Conservation (phyloP, 177 flowering plant species). For the Vitis hybrid region DNA sequence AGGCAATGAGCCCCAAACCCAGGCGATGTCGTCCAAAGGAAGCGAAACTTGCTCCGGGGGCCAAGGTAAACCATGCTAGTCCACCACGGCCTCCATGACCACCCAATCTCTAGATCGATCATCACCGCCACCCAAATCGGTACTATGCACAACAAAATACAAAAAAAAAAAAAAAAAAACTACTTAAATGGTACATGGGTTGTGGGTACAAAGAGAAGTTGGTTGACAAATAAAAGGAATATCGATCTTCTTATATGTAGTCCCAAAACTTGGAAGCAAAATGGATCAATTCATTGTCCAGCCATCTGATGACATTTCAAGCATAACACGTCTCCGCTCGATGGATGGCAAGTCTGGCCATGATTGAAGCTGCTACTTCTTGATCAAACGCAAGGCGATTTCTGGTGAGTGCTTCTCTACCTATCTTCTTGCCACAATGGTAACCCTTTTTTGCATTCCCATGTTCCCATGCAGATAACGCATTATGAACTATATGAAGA, state of each 20-base stretch:
- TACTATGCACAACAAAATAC: too few relatives aligned
- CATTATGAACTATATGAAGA: too few relatives aligned
- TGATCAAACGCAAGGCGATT: constrained; percentile 85
- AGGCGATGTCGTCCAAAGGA: fast-evolving
- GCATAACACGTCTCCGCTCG: constrained; percentile 57
- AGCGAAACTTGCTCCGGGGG: too few relatives aligned
- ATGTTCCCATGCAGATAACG: too few relatives aligned
- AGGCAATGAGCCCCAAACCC: too few relatives aligned
- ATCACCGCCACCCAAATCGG: too few relatives aligned
- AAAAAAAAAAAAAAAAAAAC: too few relatives aligned
- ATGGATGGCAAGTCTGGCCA: constrained; percentile 82
- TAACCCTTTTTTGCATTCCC: too few relatives aligned
- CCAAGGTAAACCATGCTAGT: too few relatives aligned
- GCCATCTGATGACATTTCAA: constrained; percentile 78
- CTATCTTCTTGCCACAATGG: constrained; percentile 91
- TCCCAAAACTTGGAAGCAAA: constrained; percentile 86
- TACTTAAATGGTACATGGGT: constrained; percentile 78
- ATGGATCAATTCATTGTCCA: constrained; percentile 61
- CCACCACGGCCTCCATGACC: too few relatives aligned
- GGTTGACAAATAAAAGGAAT: constrained; percentile 68
- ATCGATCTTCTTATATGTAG: constrained; percentile 75
- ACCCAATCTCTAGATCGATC: too few relatives aligned
- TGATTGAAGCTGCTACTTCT: constrained; percentile 84
- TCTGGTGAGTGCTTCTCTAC: constrained; percentile 63
- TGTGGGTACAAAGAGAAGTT: constrained; percentile 88